Evolutionary conservation across 495 filamentous ascomycete species (phyloP).

Genomic region (Haplographium delicatum): DNA sequence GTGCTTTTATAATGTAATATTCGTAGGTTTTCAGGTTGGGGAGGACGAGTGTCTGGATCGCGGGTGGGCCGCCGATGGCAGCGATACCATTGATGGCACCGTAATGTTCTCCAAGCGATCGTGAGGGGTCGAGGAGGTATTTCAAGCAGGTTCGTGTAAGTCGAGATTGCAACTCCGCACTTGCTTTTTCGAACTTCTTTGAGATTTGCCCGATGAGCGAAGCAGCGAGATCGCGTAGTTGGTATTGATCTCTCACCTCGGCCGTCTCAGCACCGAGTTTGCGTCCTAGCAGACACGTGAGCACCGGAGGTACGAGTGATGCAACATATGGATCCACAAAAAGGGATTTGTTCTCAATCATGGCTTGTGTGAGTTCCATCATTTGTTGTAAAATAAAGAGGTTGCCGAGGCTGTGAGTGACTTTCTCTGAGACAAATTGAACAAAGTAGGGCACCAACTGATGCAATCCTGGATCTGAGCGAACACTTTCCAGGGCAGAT

Average conservation of each 20-base stretch:
- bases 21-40: constrained; percentile 79
- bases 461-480: constrained; percentile 84
- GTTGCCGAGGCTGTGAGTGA: constrained; percentile 83
- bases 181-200: constrained; percentile 67
- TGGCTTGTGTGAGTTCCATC: constrained; percentile 77
- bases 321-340: constrained; percentile 88
- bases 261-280: constrained; percentile 57
- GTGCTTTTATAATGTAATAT: constrained; percentile 53
- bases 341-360: constrained; percentile 76
- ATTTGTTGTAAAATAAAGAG: constrained; percentile 83
- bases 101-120: constrained; percentile 75
- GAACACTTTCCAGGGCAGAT: constrained; percentile 75
- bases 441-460: constrained; percentile 95
- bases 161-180: constrained; percentile 73
- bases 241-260: constrained; percentile 57
- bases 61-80: constrained; percentile 69
- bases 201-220: constrained; percentile 69
- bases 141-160: constrained; percentile 90
- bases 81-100: constrained; percentile 77
- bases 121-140: constrained; percentile 76
- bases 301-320: constrained; percentile 78
- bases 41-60: constrained; percentile 72
- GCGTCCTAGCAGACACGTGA: constrained; percentile 86
- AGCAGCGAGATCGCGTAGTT: constrained; percentile 78
- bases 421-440: constrained; percentile 88